Evolutionary conservation across 2,329 filamentous ascomycete species (phyloP).

Genomic region (Nothophoma quercina): DNA sequence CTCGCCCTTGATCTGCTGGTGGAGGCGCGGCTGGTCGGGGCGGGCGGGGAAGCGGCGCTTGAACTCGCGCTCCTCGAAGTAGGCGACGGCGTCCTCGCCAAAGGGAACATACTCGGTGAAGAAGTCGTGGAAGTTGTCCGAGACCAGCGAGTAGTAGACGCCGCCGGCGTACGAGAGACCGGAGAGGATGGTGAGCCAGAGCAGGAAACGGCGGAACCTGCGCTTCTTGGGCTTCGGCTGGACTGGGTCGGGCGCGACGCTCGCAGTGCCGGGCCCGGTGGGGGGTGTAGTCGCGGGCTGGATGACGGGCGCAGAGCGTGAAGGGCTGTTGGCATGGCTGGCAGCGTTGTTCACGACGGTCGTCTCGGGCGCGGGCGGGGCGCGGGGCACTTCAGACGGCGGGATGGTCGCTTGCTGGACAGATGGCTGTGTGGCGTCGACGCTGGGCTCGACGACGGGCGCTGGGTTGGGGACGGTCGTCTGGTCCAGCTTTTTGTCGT

Average conservation of each 20-base stretch:
- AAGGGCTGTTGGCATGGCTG: conserved; percentile 27
- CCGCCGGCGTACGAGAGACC: conserved; percentile 84
- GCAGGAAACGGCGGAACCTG: conserved; percentile 77
- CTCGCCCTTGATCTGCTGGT: conserved; percentile 62
- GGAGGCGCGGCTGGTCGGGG: conserved; percentile 49
- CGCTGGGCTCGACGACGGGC: conserved; percentile 49
- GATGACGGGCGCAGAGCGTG: conserved; percentile 41
- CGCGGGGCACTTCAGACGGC: conserved; percentile 57
- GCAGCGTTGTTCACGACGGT: conserved; percentile 28
- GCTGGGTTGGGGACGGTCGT: conserved; percentile 47
- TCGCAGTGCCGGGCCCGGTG: conserved; percentile 53
- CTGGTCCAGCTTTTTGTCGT: conserved; percentile 54
- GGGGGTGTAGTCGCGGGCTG: conserved; percentile 48
- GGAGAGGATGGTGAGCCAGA: conserved; percentile 78
- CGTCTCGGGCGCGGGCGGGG: conserved; percentile 53
- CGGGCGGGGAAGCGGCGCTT: conserved; percentile 76
- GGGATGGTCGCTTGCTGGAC: conserved; percentile 53
- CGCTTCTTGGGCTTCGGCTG: conserved; percentile 66
- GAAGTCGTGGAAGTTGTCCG: conserved; percentile 98
- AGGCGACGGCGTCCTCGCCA: conserved; percentile 92
- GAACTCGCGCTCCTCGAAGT: conserved; percentile 95
- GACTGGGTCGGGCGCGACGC: conserved; percentile 51
- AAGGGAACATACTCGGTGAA: conserved; percentile 97
- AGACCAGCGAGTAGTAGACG: conserved; percentile 90
- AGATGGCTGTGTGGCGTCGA: conserved; percentile 41